Evolutionary conservation across 1,284 basidiomycete species (phyloP).

Genomic region (Blastosporella zonata): DNA sequence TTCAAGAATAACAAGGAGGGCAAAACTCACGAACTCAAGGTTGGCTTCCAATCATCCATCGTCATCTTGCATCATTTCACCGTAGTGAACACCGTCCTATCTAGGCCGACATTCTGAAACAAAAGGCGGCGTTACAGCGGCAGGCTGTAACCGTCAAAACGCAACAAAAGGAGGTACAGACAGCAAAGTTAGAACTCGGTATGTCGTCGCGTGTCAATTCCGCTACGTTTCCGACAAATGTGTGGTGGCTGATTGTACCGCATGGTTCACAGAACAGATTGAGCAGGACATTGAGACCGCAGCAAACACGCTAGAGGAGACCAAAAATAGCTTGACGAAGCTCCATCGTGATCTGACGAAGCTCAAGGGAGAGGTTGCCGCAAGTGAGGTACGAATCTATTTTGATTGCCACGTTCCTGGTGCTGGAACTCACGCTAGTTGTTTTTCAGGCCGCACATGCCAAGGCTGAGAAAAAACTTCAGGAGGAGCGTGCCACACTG

Average conservation of each 20-base stretch:
- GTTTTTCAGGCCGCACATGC: conserved; percentile 47
- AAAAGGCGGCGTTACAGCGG: conserved; percentile 81
- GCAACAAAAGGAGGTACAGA: conserved; percentile 87
- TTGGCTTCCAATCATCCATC: conserved; percentile 27
- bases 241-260: not conserved
- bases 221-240: conserved; percentile 4
- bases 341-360: conserved; percentile 65
- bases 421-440: not conserved
- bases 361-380: conserved; percentile 51
- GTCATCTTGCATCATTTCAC: not conserved
- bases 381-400: conserved; percentile 46
- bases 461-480: conserved; percentile 69
- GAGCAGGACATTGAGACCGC: conserved; percentile 73
- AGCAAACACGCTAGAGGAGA: conserved; percentile 59
- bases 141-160: conserved; percentile 81
- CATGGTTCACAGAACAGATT: conserved; percentile 67
- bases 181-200: conserved; percentile 85
- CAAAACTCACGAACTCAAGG: conserved; percentile 94
- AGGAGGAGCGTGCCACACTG: conserved; percentile 83
- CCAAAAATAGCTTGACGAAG: conserved; percentile 54
- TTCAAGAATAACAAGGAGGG: conserved; percentile 99
- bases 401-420: not conserved
- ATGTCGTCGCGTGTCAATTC: conserved; percentile 20
- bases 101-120: conserved; percentile 74
- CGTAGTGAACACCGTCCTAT: not conserved